Percentiles rank a stretch among this genome's conserved stretches.
These are phyloP conservation scores for Nicotiana sylvestris DNA, from an alignment of 257 asterid genomes.

Conservation along the genomic window DNA sequence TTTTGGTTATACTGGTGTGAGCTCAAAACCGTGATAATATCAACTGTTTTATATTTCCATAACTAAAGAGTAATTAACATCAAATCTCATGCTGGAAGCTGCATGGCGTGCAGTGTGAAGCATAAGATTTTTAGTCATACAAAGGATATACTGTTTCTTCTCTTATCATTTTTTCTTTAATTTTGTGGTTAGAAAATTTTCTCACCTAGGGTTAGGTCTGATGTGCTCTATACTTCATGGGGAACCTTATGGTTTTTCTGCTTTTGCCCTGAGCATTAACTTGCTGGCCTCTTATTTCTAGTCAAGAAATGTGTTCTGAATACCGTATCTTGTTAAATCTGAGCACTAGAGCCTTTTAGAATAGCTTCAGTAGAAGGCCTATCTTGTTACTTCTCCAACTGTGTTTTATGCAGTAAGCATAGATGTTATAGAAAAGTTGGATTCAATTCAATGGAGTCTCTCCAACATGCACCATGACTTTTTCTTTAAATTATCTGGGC, in stretches of 20 bases:
- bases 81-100: background rate
- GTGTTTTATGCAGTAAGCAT: background rate
- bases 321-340: background rate
- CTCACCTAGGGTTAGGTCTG: background rate
- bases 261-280: background rate
- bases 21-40: background rate
- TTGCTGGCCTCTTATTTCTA: background rate
- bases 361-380: background rate
- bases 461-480: background rate
- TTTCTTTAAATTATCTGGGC: slow-evolving; percentile 9
- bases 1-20: background rate
- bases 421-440: background rate
- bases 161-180: background rate
- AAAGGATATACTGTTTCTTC: background rate
- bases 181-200: background rate
- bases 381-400: background rate
- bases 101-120: background rate
- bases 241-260: background rate
- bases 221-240: background rate
- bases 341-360: background rate
- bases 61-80: background rate
- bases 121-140: background rate
- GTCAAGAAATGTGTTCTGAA: background rate
- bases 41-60: background rate
- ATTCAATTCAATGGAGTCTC: background rate